These are phyloP conservation scores for Maudiozyma bulderi DNA, from an alignment of 805 yeast species.

Conservation along the genomic window DNA sequence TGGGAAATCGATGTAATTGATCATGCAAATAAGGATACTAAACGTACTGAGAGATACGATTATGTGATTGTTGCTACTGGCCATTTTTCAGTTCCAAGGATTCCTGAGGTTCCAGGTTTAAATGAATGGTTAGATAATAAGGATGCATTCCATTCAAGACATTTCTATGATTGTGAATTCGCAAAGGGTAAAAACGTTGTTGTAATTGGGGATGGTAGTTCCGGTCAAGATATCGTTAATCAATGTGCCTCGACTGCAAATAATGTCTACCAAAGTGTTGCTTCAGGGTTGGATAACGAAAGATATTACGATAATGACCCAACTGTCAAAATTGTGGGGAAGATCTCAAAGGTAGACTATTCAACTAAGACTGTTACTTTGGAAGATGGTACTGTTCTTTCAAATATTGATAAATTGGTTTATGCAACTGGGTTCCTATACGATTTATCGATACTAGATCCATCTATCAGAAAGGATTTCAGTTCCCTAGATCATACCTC, in stretches of 20 bases:
- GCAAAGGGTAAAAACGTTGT: slow-evolving; percentile 29
- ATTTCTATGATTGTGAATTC: slow-evolving; percentile 27
- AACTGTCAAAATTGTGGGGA: slow-evolving; percentile 16
- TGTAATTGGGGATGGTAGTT: slow-evolving; percentile 35
- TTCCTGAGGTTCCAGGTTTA: slow-evolving; percentile 34
- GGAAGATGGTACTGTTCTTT: slow-evolving; percentile 25
- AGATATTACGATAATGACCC: slow-evolving; percentile 2
- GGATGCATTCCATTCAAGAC: slow-evolving; percentile 33
- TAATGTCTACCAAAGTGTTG: slow-evolving; percentile 42
- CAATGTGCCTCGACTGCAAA: slow-evolving; percentile 29
- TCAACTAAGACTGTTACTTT: slow-evolving; percentile 21
- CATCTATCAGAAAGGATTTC: slow-evolving; percentile 2
- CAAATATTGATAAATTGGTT: slow-evolving; percentile 32
- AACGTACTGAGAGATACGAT: slow-evolving; percentile 29
- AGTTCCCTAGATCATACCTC: not conserved
- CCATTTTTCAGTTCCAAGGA: slow-evolving; percentile 33
- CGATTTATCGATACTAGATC: slow-evolving; percentile 26
- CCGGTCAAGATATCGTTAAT: slow-evolving; percentile 38
- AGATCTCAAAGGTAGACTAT: slow-evolving; percentile 24
- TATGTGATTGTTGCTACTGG: slow-evolving; percentile 36
- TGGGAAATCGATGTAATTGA: slow-evolving; percentile 2
- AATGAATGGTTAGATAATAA: slow-evolving; percentile 27
- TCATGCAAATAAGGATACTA: slow-evolving; percentile 1
- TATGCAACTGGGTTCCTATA: slow-evolving; percentile 46
- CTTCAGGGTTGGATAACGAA: slow-evolving; percentile 27